Conservation (phyloP, 1,284 basidiomycete species). For the Papiliotrema flavescens region DNA sequence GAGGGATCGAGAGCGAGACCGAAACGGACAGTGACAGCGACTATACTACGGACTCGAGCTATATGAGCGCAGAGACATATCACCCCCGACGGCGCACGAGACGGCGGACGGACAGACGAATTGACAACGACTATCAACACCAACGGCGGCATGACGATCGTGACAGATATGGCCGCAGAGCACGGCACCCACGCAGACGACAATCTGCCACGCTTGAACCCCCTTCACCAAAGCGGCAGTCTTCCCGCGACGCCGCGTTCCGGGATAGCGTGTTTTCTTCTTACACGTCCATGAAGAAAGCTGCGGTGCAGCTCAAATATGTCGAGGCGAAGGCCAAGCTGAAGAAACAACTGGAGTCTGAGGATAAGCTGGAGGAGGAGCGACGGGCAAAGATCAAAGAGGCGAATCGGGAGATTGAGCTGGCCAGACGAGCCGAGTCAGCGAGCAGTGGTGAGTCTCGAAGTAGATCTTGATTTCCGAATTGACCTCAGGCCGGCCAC, state of each 20-base stretch:
- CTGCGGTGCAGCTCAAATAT: conserved; percentile 30
- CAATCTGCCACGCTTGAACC: too few species aligned
- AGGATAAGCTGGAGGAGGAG: conserved; percentile 21
- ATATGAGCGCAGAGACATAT: conserved; percentile 8
- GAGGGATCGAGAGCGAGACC: background rate
- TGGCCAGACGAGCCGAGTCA: conserved; percentile 1
- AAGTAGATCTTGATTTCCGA: background rate
- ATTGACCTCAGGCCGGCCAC: conserved; percentile 1
- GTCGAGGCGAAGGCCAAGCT: conserved; percentile 33
- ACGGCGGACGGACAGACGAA: background rate
- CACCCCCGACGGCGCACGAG: background rate
- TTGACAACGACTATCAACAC: too few species aligned
- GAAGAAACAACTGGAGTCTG: conserved; percentile 27
- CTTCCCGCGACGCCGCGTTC: conserved; percentile 17
- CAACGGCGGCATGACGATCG: too few species aligned
- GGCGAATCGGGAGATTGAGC: conserved; percentile 28
- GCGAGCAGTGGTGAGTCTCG: conserved; percentile 1
- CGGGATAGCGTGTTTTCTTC: conserved; percentile 38
- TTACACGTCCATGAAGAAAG: conserved; percentile 34
- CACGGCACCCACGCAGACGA: background rate
- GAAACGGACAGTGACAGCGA: background rate
- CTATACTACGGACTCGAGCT: conserved; percentile 4
- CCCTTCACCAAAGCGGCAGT: background rate
- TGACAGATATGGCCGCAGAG: background rate
- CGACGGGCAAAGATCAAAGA: conserved; percentile 24